Conservation (phyloP, 1,139 yeast species). For the Kodamaea alishanica region DNA sequence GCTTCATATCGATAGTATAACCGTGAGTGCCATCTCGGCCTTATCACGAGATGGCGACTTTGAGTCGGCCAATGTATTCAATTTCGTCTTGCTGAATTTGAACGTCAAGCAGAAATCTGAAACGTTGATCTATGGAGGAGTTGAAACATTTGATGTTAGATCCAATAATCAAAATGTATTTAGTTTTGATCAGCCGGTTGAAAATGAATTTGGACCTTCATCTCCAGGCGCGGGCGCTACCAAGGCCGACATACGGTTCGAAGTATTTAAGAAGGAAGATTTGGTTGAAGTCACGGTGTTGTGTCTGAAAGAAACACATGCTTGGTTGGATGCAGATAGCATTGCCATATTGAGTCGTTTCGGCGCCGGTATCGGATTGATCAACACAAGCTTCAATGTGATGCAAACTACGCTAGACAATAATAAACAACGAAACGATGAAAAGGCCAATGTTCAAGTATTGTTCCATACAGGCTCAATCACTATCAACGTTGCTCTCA, state of each 20-base stretch:
- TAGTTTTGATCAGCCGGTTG: background rate
- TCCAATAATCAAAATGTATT: constrained; percentile 3
- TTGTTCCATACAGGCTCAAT: constrained; percentile 36
- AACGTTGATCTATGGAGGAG: constrained; percentile 45
- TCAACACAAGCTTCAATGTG: constrained; percentile 5
- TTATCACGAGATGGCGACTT: constrained; percentile 37
- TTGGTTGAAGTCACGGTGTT: constrained; percentile 39
- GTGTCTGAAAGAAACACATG: constrained; percentile 39
- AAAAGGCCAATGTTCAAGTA: constrained; percentile 10
- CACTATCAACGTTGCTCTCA: constrained; percentile 11
- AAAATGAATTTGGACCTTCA: background rate
- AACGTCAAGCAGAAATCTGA: constrained; percentile 43
- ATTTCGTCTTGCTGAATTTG: constrained; percentile 26
- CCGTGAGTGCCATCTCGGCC: constrained; percentile 46
- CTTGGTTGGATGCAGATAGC: constrained; percentile 29
- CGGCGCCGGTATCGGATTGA: constrained; percentile 8
- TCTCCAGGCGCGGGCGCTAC: constrained; percentile 3
- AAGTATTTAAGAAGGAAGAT: constrained; percentile 34
- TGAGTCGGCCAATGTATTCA: constrained; percentile 27
- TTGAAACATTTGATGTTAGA: constrained; percentile 29
- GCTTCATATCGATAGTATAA: constrained; percentile 31
- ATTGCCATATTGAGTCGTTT: constrained; percentile 17
- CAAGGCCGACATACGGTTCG: constrained; percentile 53
- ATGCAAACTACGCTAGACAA: constrained; percentile 8
- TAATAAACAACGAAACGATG: background rate